Evolutionary conservation across 225 moss, liverwort and hornwort species (phyloP), one percentile per base, ranked within the genome.

Genomic region (Asterella californica): DNA sequence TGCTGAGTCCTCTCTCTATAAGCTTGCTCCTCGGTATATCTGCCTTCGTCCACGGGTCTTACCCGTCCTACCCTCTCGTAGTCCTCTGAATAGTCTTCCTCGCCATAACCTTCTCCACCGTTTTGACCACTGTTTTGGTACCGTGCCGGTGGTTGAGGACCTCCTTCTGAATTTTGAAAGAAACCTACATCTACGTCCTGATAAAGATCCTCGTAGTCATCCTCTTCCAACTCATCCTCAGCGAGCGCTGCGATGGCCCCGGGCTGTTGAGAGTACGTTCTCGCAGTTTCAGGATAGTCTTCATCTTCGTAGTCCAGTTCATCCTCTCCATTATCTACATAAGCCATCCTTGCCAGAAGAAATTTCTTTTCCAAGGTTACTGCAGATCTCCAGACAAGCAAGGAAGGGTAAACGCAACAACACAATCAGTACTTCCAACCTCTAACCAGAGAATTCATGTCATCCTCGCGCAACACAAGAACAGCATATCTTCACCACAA

Each of bases 221-320:
- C 96, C 48, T 90, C 94, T 27, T 89, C 88, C 61, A 94, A 80
- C 63, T 82, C 91, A 70, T 83, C 88, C 38, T 88, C 88, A 0
- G 84, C 93, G 0, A 94, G 86, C 65, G 89, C 89, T 68, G 78
- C 89, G 70, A 84, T 91, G 84, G 86, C 87, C 46, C 86, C 86
- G 9, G 74, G 24, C 60, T 73, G 27, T 17, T 77, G 78, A 38
- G 72, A 10, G 53, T 82, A 83, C 9, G 82, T 21, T 45, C 69
- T 84, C 18, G 74, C 84, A 4, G 79, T 70, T 42, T 90, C 95
- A 76, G 90, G 36, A 15, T 87, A 83, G 52, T 93, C 92, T n/a
- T 97, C 96, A 46, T 91, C 94, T 78, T 94, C 94, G 74, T 97
- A 97, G 82, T 97, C 96, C 4, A 97, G 94, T 84, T 97, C 96